Conservation (phyloP, 164 flowering plant species). For the Umbellularia californica region DNA sequence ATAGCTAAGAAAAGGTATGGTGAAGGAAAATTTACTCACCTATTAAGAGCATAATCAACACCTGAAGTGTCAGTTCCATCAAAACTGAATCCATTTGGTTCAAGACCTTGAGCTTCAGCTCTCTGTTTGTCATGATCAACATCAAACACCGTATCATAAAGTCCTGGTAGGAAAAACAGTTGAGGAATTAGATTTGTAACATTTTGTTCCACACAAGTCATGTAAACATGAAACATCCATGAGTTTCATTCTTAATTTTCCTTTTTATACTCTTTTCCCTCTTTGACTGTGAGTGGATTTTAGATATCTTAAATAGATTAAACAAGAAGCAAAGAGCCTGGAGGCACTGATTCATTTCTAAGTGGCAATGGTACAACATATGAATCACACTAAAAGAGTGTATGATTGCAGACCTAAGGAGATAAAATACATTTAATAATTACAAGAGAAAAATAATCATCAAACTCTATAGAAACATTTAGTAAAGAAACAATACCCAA, state of each 20-base stretch:
- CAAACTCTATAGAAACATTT: no score
- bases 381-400: no score
- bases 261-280: background rate
- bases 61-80: conserved; percentile 84
- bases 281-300: background rate
- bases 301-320: background rate
- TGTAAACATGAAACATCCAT: background rate
- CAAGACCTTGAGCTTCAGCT: conserved; percentile 72
- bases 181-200: background rate
- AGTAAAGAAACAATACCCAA: no score
- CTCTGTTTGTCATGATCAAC: conserved; percentile 88
- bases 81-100: conserved; percentile 91
- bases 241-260: background rate
- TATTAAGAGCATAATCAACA: conserved; percentile 90
- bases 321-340: background rate
- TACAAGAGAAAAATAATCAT: no score
- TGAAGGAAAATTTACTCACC: conserved; percentile 38
- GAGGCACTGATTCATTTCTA: background rate
- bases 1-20: no score
- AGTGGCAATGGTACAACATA: background rate
- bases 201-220: background rate
- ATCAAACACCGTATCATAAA: conserved; percentile 90
- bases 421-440: no score
- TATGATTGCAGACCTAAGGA: no score
- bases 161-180: conserved; percentile 44